Evolutionary conservation across 805 yeast genomes (phyloP).

Genomic region (Lipomyces sp.): DNA sequence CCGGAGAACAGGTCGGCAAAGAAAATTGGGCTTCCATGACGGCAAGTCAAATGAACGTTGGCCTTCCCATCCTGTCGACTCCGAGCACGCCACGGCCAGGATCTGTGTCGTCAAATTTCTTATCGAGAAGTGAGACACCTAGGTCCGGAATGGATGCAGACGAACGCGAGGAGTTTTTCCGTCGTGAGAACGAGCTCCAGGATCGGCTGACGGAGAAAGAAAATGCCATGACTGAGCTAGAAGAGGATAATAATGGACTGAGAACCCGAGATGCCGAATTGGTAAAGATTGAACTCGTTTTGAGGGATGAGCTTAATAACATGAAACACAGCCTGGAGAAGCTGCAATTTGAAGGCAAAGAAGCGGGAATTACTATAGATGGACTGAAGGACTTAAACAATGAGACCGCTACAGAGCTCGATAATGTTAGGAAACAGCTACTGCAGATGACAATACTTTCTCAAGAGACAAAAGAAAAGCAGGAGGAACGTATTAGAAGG

Average conservation of each 20-base stretch:
- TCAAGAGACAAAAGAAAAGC: conserved; percentile 5
- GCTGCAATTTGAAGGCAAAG: conserved; percentile 23
- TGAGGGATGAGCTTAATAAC: conserved; percentile 6
- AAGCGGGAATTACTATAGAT: conserved; percentile 20
- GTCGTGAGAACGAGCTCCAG: conserved; percentile 37
- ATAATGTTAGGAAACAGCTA: conserved; percentile 18
- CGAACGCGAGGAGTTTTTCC: conserved; percentile 30
- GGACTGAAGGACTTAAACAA: conserved; percentile 25
- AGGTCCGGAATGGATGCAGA: conserved; percentile 16
- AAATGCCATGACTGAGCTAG: conserved; percentile 13
- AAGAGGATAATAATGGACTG: conserved; percentile 13
- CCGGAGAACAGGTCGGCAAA: conserved; percentile 36
- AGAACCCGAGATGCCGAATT: conserved; percentile 8
- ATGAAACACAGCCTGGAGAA: conserved; percentile 17
- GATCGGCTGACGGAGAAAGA: conserved; percentile 36
- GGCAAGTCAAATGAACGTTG: neutral
- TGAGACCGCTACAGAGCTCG: conserved; percentile 28
- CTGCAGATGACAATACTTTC: conserved; percentile 12
- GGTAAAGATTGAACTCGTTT: neutral
- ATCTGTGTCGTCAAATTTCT: too few relatives aligned
- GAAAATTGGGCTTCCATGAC: conserved; percentile 32
- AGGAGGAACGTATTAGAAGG: conserved; percentile 17
- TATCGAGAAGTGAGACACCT: neutral
- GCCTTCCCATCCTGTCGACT: conserved; percentile 3
- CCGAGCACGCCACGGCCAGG: conserved; percentile 11